These are phyloP conservation scores for Saccharomycopsis phalli DNA, from an alignment of 1,139 yeast species.

Conservation along the genomic window DNA sequence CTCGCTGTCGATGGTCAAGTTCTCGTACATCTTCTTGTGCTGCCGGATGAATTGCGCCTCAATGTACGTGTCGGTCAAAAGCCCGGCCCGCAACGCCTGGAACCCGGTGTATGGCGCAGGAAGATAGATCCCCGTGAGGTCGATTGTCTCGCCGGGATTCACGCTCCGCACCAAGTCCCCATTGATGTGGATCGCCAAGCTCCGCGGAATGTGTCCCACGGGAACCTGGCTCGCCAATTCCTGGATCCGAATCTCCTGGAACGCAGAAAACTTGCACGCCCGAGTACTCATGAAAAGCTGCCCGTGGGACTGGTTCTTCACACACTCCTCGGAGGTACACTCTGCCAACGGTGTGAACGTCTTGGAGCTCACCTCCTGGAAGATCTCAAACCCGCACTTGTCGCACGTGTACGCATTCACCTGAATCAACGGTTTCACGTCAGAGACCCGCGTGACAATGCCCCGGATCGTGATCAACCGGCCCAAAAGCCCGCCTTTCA, in stretches of 20 bases:
- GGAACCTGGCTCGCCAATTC: conserved; percentile 96
- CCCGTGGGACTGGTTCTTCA: conserved; percentile 73
- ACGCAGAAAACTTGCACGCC: conserved; percentile 90
- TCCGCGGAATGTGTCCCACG: conserved; percentile 93
- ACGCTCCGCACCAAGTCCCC: conserved; percentile 83
- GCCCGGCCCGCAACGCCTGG: conserved; percentile 84
- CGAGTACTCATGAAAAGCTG: conserved; percentile 88
- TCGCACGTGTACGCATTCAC: conserved; percentile 97
- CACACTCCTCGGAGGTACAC: conserved; percentile 78
- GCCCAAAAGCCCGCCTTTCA: conserved; percentile 78
- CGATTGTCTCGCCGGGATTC: conserved; percentile 94
- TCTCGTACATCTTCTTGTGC: conserved; percentile 82
- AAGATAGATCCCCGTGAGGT: conserved; percentile 77
- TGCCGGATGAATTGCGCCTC: conserved; percentile 82
- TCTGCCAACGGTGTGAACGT: conserved; percentile 79
- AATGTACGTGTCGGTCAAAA: conserved; percentile 86
- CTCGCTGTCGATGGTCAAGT: conserved; percentile 48
- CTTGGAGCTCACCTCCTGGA: conserved; percentile 84
- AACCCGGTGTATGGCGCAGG: conserved; percentile 96
- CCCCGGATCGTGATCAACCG: conserved; percentile 86
- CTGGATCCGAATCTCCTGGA: conserved; percentile 92
- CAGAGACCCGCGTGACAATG: conserved; percentile 90
- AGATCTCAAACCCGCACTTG: conserved; percentile 92
- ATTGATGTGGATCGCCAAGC: conserved; percentile 73
- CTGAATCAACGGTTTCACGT: conserved; percentile 68